A percentile compares a stretch with the other conserved stretches of the same genome.
These are phyloP conservation scores for Leccinum barrowsii DNA, from an alignment of 768 basidiomycete species.

Conservation along the genomic window DNA sequence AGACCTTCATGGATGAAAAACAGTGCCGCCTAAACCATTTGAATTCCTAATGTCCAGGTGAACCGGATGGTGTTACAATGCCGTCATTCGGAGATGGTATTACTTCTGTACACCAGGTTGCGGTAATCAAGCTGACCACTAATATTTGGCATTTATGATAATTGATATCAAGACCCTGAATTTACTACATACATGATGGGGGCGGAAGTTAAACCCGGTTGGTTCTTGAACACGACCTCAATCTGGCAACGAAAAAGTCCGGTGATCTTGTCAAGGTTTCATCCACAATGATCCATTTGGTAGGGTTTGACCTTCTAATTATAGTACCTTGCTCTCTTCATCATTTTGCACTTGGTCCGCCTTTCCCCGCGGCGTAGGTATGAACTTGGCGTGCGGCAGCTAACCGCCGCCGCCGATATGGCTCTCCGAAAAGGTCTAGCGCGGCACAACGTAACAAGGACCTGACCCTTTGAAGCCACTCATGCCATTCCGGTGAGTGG, in stretches of 20 bases:
- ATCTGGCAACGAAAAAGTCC: constrained; percentile 5
- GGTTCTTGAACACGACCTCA: background rate
- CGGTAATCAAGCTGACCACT: background rate
- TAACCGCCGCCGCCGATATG: background rate
- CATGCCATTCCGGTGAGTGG: constrained; percentile 4
- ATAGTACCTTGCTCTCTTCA: constrained; percentile 1
- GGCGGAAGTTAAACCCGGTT: constrained; percentile 2
- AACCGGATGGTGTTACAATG: background rate
- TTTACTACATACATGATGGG: background rate
- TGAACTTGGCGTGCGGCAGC: constrained; percentile 8
- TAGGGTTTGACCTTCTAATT: constrained; percentile 3
- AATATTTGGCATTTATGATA: constrained; percentile 3
- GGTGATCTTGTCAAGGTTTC: background rate
- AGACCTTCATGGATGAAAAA: background rate
- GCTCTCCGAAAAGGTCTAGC: constrained; percentile 10
- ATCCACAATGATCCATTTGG: constrained; percentile 8
- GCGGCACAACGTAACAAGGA: constrained; percentile 22
- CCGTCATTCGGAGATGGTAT: background rate
- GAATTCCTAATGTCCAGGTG: background rate
- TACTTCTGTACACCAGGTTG: background rate
- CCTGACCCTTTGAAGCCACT: constrained; percentile 21
- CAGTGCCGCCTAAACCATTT: background rate
- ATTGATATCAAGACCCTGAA: constrained; percentile 15
- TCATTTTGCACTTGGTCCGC: constrained; percentile 6
- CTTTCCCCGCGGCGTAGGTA: constrained; percentile 22